A percentile compares a stretch with the other conserved stretches of the same genome.
Evolutionary conservation across 2,329 filamentous ascomycete species (phyloP).

Genomic region (Alternaria solani): DNA sequence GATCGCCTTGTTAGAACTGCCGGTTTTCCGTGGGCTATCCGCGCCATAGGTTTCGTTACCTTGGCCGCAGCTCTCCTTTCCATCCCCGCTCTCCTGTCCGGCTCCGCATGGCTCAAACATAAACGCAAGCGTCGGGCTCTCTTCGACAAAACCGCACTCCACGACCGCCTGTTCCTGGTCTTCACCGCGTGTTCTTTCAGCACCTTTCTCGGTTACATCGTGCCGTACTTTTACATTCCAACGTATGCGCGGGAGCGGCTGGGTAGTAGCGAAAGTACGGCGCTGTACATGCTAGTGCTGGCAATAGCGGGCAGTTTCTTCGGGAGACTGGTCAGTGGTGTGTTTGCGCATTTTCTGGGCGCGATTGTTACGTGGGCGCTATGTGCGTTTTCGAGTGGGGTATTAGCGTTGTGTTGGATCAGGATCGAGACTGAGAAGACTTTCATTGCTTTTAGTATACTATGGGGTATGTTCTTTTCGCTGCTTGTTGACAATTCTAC

Average conservation of each 20-base stretch:
- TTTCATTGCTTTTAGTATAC: constrained; percentile 46
- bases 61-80: constrained; percentile 42
- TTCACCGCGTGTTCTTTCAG: constrained; percentile 47
- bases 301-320: constrained; percentile 48
- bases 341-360: constrained; percentile 44
- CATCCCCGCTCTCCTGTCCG: constrained; percentile 47
- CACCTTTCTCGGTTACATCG: constrained; percentile 49
- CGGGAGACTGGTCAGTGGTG: constrained; percentile 39
- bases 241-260: constrained; percentile 44
- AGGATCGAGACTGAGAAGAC: constrained; percentile 36
- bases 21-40: constrained; percentile 50
- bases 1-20: constrained; percentile 35
- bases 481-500: too few species aligned
- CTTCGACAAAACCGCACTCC: constrained; percentile 45
- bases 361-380: constrained; percentile 46
- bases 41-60: constrained; percentile 46
- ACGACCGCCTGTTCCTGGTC: constrained; percentile 46
- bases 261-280: constrained; percentile 39
- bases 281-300: constrained; percentile 45
- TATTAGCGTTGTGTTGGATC: constrained; percentile 46
- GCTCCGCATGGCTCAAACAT: constrained; percentile 37
- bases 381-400: constrained; percentile 38
- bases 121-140: constrained; percentile 43
- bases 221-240: constrained; percentile 51
- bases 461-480: constrained; percentile 42